A percentile compares a stretch with the other conserved stretches of the same genome.
Evolutionary conservation across 345 rosid species (phyloP).

Genomic region (Aquilaria sinensis): DNA sequence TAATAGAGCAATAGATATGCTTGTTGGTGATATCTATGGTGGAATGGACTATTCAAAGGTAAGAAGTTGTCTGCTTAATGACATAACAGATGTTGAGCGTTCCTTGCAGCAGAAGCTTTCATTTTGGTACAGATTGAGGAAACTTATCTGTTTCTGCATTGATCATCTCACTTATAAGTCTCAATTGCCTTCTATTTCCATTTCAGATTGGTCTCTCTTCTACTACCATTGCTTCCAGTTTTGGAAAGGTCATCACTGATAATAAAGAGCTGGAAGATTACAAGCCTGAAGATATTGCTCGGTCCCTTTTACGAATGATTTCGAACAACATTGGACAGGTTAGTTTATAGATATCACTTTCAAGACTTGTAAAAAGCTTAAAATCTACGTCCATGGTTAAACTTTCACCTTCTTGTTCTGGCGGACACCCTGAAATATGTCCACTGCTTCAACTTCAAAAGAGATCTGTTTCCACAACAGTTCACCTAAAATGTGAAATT

Average conservation of each 20-base stretch:
- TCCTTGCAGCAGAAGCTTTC: not conserved
- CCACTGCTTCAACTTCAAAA: too few species aligned
- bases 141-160: constrained; percentile 2
- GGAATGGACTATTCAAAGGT: constrained; percentile 75
- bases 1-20: constrained; percentile 82
- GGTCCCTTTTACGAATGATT: constrained; percentile 78
- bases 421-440: too few species aligned
- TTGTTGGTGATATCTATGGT: constrained; percentile 92
- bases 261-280: constrained; percentile 69
- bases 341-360: constrained; percentile 7
- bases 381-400: too few species aligned
- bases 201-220: constrained; percentile 72
- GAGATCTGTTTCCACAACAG: too few species aligned
- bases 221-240: constrained; percentile 79
- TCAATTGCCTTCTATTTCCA: constrained; percentile 3
- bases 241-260: constrained; percentile 73
- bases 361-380: too few species aligned
- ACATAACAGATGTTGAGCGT: not conserved
- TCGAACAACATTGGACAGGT: constrained; percentile 88
- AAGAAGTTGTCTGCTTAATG: not conserved
- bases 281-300: constrained; percentile 64
- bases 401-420: not conserved
- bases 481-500: too few species aligned
- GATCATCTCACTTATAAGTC: constrained; percentile 8
- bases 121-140: constrained; percentile 1